Evolutionary conservation across 2,329 filamentous ascomycete genomes (phyloP).

Genomic region (Nemania sp.): DNA sequence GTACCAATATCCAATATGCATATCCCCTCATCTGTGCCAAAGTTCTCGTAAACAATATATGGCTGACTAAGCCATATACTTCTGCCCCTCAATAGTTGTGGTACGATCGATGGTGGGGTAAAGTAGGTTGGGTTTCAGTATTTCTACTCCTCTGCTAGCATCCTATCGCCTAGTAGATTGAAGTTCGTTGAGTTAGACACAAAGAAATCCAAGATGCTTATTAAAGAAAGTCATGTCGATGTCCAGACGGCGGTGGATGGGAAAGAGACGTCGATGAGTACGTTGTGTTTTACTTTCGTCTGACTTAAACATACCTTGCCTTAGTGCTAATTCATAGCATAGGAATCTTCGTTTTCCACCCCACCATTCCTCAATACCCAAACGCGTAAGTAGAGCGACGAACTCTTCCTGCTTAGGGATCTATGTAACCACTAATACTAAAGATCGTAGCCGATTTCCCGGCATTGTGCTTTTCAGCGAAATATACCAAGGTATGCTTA

Average conservation of each 20-base stretch:
- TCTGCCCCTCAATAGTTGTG: not conserved
- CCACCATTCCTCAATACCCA: slow-evolving; percentile 84
- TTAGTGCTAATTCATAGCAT: slow-evolving; percentile 33
- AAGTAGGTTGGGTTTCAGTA: not conserved
- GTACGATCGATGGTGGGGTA: slow-evolving; percentile 13
- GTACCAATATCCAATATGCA: slow-evolving; percentile 1
- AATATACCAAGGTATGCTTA: slow-evolving; percentile 88
- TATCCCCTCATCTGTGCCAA: not conserved
- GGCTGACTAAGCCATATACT: slow-evolving; percentile 3
- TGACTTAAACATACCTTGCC: not conserved
- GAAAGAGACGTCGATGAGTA: slow-evolving; percentile 67
- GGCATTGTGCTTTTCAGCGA: slow-evolving; percentile 91
- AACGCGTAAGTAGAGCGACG: slow-evolving; percentile 71
- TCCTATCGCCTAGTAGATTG: not conserved
- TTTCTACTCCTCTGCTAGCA: not conserved
- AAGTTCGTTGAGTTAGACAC: slow-evolving; percentile 11
- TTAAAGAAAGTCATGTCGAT: slow-evolving; percentile 66
- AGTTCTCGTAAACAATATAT: not conserved
- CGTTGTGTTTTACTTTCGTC: not conserved
- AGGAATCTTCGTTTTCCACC: slow-evolving; percentile 93
- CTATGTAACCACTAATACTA: slow-evolving; percentile 37
- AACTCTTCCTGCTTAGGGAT: not conserved
- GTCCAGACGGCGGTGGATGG: slow-evolving; percentile 64
- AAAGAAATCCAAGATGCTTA: slow-evolving; percentile 59
- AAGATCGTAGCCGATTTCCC: slow-evolving; percentile 72